phyloP scores from a whole-genome alignment of 768 basidiomycete species.

The Kwoniella sp. region DNA sequence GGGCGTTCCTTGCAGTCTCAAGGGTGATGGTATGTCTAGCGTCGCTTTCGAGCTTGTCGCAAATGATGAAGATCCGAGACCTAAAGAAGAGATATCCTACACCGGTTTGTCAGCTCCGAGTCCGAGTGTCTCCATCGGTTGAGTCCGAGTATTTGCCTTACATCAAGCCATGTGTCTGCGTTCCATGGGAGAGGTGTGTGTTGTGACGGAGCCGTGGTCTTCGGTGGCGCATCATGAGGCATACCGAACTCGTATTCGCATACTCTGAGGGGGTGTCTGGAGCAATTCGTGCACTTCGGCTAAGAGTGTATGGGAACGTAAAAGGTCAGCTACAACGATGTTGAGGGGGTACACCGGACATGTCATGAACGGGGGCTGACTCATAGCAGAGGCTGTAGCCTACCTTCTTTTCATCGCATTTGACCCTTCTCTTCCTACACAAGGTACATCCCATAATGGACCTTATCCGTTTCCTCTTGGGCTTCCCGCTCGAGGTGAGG shows the following conservation, averaged over 20 bases:
- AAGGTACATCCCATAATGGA: slow-evolving; percentile 8
- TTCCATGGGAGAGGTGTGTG: not conserved
- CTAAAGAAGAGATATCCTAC: not conserved
- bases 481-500: slow-evolving; percentile 6
- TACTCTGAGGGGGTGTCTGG: slow-evolving; percentile 7
- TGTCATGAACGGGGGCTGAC: not conserved
- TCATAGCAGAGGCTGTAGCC: too few relatives aligned
- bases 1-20: not conserved
- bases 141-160: not conserved
- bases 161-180: not conserved
- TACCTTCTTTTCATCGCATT: slow-evolving; percentile 14
- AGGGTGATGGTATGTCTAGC: not conserved
- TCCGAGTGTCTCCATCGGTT: too few relatives aligned
- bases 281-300: slow-evolving; percentile 12
- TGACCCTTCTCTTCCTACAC: slow-evolving; percentile 8
- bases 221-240: not conserved
- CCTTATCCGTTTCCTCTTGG: slow-evolving; percentile 5
- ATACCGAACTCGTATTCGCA: slow-evolving; percentile 13
- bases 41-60: slow-evolving; percentile 5
- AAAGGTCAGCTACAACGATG: not conserved
- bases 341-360: not conserved
- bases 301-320: not conserved
- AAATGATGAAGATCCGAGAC: not conserved
- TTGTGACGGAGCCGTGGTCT: not conserved
- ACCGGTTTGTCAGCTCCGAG: not conserved